Evolutionary conservation across 176 grass and related monocot genomes (phyloP).

Genomic region (Pontederia crassipes): DNA sequence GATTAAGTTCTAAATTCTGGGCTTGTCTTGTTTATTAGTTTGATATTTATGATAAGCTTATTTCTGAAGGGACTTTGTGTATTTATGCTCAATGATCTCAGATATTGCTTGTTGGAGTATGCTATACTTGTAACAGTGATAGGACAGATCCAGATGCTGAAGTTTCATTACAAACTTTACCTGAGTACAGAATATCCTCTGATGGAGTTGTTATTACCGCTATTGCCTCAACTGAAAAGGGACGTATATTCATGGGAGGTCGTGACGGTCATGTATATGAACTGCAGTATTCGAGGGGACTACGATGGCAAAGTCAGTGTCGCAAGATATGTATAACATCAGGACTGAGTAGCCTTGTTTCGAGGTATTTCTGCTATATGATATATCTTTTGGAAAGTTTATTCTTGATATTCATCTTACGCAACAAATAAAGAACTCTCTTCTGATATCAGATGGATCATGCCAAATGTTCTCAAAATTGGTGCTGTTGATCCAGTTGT

Average conservation of each 20-base stretch:
- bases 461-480: constrained; percentile 90
- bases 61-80: background rate
- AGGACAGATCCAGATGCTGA: constrained; percentile 71
- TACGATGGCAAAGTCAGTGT: constrained; percentile 78
- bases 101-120: constrained; percentile 88
- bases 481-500: constrained; percentile 85
- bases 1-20: no score
- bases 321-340: constrained; percentile 79
- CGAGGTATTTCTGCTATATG: constrained; percentile 37
- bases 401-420: background rate
- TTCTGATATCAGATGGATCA: constrained; percentile 45
- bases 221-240: constrained; percentile 80
- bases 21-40: no score
- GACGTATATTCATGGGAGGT: constrained; percentile 81
- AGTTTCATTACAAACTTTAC: constrained; percentile 84
- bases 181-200: constrained; percentile 69
- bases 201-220: constrained; percentile 87
- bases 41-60: no score
- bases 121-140: constrained; percentile 64
- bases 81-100: constrained; percentile 13
- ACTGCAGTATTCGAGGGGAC: constrained; percentile 79
- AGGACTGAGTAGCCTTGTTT: constrained; percentile 67
- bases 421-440: background rate
- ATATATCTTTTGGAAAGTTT: background rate
- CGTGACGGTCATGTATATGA: constrained; percentile 92